These are phyloP conservation scores for Furcasterigmium furcatum DNA, from an alignment of 2,329 filamentous ascomycete species.

Conservation along the genomic window DNA sequence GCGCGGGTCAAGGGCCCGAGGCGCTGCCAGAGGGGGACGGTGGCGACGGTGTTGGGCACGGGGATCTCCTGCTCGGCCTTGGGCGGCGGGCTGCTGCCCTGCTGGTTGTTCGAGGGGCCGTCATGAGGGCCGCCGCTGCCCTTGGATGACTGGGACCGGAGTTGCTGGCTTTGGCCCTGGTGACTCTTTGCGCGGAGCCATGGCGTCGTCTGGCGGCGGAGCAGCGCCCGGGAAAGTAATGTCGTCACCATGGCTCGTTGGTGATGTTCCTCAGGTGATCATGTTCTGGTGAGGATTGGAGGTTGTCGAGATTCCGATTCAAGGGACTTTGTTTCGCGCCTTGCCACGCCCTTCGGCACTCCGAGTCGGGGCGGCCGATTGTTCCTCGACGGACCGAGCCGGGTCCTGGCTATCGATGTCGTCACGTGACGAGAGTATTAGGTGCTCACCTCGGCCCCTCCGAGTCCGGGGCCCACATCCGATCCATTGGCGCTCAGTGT, in stretches of 20 bases:
- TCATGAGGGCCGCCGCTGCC: background rate
- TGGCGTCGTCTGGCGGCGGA: conserved; percentile 21
- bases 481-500: too few relatives aligned
- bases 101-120: background rate
- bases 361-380: too few relatives aligned
- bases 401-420: too few relatives aligned
- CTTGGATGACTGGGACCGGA: conserved; percentile 21
- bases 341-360: too few relatives aligned
- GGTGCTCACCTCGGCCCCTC: too few relatives aligned
- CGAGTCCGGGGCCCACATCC: too few relatives aligned
- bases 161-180: conserved; percentile 14
- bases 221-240: conserved; percentile 16
- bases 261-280: background rate
- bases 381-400: too few relatives aligned
- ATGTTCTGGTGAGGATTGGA: too few relatives aligned
- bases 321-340: too few relatives aligned
- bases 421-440: too few relatives aligned
- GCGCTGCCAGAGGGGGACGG: conserved; percentile 50
- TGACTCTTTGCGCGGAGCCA: conserved; percentile 11
- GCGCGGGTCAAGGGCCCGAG: conserved; percentile 53
- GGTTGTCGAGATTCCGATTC: too few relatives aligned
- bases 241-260: conserved; percentile 15
- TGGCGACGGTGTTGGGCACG: conserved; percentile 36
- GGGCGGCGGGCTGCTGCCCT: background rate
- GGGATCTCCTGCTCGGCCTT: conserved; percentile 31